A percentile compares a stretch with the other conserved stretches of the same genome.
Conservation (phyloP, 2,329 filamentous ascomycete genomes). For the Arthrobotrys conoides region DNA sequence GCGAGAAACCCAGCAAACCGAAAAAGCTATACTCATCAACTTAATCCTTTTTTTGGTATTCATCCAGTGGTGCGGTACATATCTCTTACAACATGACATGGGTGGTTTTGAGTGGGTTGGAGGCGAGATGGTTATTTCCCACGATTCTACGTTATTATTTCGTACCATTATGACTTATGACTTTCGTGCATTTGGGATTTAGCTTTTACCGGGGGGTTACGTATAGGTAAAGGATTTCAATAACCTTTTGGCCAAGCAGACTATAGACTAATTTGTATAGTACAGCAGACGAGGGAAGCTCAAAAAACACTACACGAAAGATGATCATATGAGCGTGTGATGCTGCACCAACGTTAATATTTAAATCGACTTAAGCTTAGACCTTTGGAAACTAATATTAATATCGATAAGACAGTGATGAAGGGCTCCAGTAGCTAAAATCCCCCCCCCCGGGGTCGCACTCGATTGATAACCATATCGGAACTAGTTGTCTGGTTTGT, state of each 20-base stretch:
- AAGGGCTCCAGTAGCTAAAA: conserved; percentile 17
- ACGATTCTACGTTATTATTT: not conserved
- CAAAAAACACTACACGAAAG: conserved; percentile 1
- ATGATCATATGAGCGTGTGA: conserved; percentile 14
- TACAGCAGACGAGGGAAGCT: conserved; percentile 11
- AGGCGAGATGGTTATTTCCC: conserved; percentile 1
- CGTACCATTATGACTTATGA: not conserved
- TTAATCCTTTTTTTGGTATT: not conserved
- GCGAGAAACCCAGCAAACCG: not conserved
- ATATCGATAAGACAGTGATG: conserved; percentile 24
- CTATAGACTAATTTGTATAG: conserved; percentile 27
- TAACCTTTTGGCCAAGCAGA: not conserved
- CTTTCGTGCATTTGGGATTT: conserved; percentile 11
- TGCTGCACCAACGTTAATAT: conserved; percentile 25
- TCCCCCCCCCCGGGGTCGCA: not conserved
- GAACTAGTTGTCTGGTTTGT: conserved; percentile 23
- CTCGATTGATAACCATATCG: conserved; percentile 9
- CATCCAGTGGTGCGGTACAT: not conserved
- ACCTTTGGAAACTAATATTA: conserved; percentile 10
- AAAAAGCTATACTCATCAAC: not conserved
- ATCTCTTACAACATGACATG: conserved; percentile 4
- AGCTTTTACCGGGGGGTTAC: not conserved
- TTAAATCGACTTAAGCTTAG: conserved; percentile 17
- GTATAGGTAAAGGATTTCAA: conserved; percentile 4
- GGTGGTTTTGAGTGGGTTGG: conserved; percentile 7